These are phyloP conservation scores for Annulohypoxylon moriforme DNA, from an alignment of 495 filamentous ascomycete species.

Conservation along the genomic window DNA sequence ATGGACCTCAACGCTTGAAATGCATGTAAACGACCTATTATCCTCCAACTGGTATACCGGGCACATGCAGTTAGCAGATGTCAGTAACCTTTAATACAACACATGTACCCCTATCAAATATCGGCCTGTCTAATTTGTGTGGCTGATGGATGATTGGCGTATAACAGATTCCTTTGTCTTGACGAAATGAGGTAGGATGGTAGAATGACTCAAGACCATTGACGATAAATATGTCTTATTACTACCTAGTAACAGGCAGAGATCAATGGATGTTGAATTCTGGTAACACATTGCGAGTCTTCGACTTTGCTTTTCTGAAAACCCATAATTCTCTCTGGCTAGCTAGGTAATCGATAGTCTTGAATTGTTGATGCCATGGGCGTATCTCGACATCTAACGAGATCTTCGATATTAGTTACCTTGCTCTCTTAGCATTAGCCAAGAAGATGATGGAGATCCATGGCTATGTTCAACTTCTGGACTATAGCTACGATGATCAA, in stretches of 20 bases:
- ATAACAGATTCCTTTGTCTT: not conserved
- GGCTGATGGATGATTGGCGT: not conserved
- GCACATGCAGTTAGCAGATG: not conserved
- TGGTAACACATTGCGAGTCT: not conserved
- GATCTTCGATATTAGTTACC: not conserved
- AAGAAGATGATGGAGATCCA: not conserved
- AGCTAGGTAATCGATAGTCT: not conserved
- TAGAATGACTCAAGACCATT: not conserved
- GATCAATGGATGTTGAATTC: not conserved
- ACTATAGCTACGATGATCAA: not conserved
- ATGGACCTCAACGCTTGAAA: not conserved
- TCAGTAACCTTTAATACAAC: not conserved
- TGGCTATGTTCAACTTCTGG: no score
- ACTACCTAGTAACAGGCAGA: not conserved
- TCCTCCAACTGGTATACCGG: not conserved
- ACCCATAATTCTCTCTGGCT: no score
- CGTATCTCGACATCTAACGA: not conserved
- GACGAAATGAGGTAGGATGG: not conserved
- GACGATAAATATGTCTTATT: not conserved
- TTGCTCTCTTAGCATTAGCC: not conserved
- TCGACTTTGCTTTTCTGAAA: no score
- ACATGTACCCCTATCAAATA: not conserved
- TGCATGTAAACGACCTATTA: not conserved
- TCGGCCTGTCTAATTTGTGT: not conserved
- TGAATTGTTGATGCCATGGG: not conserved